Base-by-base conservation (phyloP, 768 basidiomycete species). In the Mycena albidolilacea region DNA sequence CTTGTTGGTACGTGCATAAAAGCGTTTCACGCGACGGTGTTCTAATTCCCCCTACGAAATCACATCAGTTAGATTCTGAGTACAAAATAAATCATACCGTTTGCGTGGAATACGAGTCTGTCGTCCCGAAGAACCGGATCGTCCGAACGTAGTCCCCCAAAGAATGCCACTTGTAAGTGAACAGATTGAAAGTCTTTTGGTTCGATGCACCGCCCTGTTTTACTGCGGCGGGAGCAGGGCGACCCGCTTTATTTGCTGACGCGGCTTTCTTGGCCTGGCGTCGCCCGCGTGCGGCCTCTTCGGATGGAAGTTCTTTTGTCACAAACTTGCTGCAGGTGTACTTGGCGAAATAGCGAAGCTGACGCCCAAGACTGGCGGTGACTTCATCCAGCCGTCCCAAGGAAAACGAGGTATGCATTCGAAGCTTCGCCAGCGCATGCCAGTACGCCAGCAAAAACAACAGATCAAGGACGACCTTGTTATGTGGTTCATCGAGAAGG, bases 101-200 rank as follows among this genome's bases (percentile, higher is more conserved):
- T 23, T 23, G 23, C 23, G 23, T 23, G 23, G 23, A 23, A 2
- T 23, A 23, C 23, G 23, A 23, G 23, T 23, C 23, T 23, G 23
- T 23, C 2, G 23, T 23, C 23, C 23, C 23, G 23, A 77, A 80
- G 0, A 2, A 0, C 0, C 37, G 21, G 10, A 86, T 84, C 0
- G 64, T 55, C 0, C 54, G 23, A 0, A 78, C 67, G 54, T 84
- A 83, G 62, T 86, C 80, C 0, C 81, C 82, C 0, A 87, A 66
- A 0, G 80, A 74, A 72, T 84, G 83, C 0, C 77, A 43, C 52
- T 86, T 87, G 71, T 79, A 81, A 2, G 81, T 85, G 0, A 19
- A 17, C 0, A 84, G 44, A 50, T 80, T 83, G 52, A 83, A 79
- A 11, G 15, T 19, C 60, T 73, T 76, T 41, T 59, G 54, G 15